phyloP scores from a whole-genome alignment of 139 green algal species.

The Mychonastes homosphaera region DNA sequence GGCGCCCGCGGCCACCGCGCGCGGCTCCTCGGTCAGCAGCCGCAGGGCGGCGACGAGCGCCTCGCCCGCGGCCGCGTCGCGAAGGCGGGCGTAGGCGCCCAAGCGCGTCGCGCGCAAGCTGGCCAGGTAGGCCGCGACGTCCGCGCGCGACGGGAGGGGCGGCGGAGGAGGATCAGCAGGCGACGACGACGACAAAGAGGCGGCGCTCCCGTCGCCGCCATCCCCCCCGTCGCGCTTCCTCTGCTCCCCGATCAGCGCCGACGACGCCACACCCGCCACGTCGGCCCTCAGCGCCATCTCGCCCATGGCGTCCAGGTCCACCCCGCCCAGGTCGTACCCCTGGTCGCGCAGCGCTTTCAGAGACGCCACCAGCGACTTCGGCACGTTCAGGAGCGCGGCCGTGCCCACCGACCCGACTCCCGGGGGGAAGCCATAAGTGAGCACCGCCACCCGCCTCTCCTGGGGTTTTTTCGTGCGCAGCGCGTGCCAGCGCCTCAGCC shows the following conservation, averaged over 20 bases:
- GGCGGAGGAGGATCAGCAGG: too few relatives aligned
- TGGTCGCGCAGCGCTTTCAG: slow-evolving; percentile 46
- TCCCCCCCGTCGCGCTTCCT: too few relatives aligned
- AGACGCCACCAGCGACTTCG: slow-evolving; percentile 62
- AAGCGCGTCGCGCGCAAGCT: too few relatives aligned
- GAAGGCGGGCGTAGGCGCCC: not conserved
- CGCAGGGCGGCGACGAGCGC: slow-evolving; percentile 48
- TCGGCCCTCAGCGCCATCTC: not conserved
- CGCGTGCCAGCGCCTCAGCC: slow-evolving; percentile 39
- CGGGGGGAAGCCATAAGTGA: slow-evolving; percentile 93
- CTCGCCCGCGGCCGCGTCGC: slow-evolving; percentile 42
- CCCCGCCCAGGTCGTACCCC: slow-evolving; percentile 74
- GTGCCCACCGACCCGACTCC: slow-evolving; percentile 92
- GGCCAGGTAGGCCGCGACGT: too few relatives aligned
- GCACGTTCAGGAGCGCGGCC: slow-evolving; percentile 94
- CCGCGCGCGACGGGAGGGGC: too few relatives aligned
- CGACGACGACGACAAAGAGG: too few relatives aligned
- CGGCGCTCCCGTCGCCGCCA: too few relatives aligned
- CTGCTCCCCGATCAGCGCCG: too few relatives aligned
- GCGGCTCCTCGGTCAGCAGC: slow-evolving; percentile 55
- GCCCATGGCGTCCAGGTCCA: slow-evolving; percentile 26
- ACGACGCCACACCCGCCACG: not conserved
- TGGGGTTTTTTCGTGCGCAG: slow-evolving; percentile 19
- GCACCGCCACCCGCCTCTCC: slow-evolving; percentile 61
- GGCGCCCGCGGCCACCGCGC: slow-evolving; percentile 40